phyloP scores from a whole-genome alignment of 2,329 filamentous ascomycete species.

The Diaporthe nobilis region DNA sequence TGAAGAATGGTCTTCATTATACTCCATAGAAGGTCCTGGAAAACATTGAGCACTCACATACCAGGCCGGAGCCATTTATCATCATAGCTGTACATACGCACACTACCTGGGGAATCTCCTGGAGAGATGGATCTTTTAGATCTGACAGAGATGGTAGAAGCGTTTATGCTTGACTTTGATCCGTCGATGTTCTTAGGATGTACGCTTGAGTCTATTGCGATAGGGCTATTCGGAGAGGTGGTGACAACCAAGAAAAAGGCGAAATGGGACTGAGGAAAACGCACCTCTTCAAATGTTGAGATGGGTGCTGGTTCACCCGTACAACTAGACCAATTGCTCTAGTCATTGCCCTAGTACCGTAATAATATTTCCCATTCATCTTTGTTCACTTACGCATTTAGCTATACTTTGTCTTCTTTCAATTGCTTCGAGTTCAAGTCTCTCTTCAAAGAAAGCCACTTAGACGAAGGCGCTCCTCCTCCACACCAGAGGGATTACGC shows the following conservation, averaged over 20 bases:
- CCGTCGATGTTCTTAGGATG: slow-evolving; percentile 13
- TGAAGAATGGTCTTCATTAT: too few species aligned
- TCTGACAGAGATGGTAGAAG: slow-evolving; percentile 9
- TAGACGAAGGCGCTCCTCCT: too few species aligned
- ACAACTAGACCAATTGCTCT: not conserved
- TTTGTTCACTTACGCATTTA: too few species aligned
- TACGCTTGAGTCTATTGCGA: slow-evolving; percentile 7
- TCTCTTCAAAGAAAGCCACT: too few species aligned
- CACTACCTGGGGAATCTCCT: not conserved
- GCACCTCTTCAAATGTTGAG: not conserved
- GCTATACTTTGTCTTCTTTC: too few species aligned
- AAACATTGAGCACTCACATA: not conserved
- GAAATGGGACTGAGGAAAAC: not conserved
- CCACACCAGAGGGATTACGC: too few species aligned
- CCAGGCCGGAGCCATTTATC: not conserved
- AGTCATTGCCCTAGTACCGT: too few species aligned
- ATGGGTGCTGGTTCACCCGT: not conserved
- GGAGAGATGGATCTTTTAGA: slow-evolving; percentile 11
- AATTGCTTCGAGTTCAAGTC: too few species aligned
- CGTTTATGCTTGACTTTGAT: slow-evolving; percentile 16
- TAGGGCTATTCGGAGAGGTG: slow-evolving; percentile 1
- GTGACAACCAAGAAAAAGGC: not conserved
- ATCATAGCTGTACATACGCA: not conserved
- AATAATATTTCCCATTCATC: too few species aligned
- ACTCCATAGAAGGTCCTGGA: not conserved